Percentiles rank a stretch among this genome's conserved stretches.
Conservation (phyloP, 2,329 filamentous ascomycete genomes). For the Fusarium hostae region DNA sequence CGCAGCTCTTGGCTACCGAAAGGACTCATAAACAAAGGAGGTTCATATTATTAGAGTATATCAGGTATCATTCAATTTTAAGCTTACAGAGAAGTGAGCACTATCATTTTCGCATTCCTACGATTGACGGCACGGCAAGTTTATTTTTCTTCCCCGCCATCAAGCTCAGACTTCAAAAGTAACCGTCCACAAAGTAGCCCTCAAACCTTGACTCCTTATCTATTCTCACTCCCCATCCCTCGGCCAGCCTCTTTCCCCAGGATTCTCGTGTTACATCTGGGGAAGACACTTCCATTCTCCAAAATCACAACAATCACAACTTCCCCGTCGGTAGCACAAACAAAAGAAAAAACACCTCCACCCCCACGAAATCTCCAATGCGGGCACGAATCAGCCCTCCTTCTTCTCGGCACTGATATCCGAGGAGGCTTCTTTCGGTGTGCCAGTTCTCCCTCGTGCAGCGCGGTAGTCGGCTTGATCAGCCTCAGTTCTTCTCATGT, state of each 20-base stretch:
- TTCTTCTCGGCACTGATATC: slow-evolving; percentile 31
- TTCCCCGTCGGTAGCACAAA: neutral
- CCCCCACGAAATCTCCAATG: slow-evolving; percentile 26
- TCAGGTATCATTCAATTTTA: neutral
- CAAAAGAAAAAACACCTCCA: neutral
- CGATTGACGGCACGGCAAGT: slow-evolving; percentile 1
- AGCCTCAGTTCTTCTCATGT: slow-evolving; percentile 24
- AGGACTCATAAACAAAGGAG: neutral
- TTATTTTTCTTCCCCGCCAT: neutral
- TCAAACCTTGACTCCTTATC: neutral
- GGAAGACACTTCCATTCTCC: neutral
- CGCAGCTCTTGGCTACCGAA: neutral
- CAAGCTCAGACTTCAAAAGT: neutral
- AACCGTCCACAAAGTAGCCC: neutral
- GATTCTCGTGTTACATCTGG: neutral
- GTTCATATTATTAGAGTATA: neutral
- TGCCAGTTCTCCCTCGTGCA: slow-evolving; percentile 7
- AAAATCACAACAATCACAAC: neutral
- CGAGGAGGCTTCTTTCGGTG: slow-evolving; percentile 22
- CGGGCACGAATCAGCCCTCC: slow-evolving; percentile 36
- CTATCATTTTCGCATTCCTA: neutral
- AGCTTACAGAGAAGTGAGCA: neutral
- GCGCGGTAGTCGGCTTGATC: slow-evolving; percentile 4
- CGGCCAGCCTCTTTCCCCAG: slow-evolving; percentile 1
- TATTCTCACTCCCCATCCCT: slow-evolving; percentile 18